Evolutionary conservation across 345 rosid species (phyloP).

Genomic region (Barbarea vulgaris): DNA sequence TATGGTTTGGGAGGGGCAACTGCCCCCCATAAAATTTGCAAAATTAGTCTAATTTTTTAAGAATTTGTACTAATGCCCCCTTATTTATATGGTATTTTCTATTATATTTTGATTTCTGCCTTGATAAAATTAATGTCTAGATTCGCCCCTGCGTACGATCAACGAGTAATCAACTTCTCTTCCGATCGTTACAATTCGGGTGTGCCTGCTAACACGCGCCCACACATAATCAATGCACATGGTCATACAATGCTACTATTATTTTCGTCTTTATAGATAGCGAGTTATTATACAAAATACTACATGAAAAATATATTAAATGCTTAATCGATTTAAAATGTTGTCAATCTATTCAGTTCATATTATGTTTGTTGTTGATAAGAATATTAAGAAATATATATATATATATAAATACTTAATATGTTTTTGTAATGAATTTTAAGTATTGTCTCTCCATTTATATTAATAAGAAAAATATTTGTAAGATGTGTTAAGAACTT

Average conservation of each 20-base stretch:
- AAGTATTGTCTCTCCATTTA: neutral
- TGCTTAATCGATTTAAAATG: neutral
- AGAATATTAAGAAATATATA: no score
- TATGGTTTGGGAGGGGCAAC: no score
- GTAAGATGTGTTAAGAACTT: neutral
- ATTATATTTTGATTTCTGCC: no score
- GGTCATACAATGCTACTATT: neutral
- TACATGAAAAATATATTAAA: neutral
- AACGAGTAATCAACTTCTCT: conserved; percentile 28
- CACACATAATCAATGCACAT: conserved; percentile 28
- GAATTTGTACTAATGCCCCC: no score
- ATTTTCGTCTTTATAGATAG: neutral
- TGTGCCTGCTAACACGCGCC: conserved; percentile 6
- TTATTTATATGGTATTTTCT: no score
- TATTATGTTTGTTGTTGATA: neutral
- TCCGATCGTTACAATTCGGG: conserved; percentile 14
- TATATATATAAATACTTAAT: neutral
- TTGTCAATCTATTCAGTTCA: neutral
- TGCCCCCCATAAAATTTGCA: no score
- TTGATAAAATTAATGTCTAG: no score
- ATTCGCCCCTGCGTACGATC: no score
- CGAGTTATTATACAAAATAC: neutral
- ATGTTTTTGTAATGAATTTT: neutral
- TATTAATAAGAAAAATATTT: neutral
- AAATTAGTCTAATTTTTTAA: no score